These are phyloP conservation scores for Camellia japonica DNA, from an alignment of 148 eudicot species.

Conservation along the genomic window DNA sequence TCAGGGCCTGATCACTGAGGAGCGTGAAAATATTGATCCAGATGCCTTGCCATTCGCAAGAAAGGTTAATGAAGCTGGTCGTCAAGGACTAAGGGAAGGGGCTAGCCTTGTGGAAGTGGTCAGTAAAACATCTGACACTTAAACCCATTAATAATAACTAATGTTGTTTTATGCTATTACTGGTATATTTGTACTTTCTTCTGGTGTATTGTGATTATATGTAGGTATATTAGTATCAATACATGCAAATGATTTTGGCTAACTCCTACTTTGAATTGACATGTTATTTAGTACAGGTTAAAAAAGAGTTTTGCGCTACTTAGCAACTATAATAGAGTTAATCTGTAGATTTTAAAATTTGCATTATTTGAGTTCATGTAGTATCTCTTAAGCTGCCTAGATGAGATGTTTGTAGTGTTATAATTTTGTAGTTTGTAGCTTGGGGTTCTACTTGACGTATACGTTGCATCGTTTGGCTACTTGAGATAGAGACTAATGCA, in stretches of 20 bases:
- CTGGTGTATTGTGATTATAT: not conserved
- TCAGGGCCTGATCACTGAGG: conserved; percentile 89
- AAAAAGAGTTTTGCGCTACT: too few relatives aligned
- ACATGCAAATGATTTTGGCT: not conserved
- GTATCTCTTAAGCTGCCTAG: too few relatives aligned
- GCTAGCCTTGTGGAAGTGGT: conserved; percentile 92
- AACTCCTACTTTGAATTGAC: not conserved
- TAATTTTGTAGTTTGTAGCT: too few relatives aligned
- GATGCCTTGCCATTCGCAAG: conserved; percentile 92
- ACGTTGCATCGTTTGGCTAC: too few relatives aligned
- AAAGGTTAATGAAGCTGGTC: conserved; percentile 66
- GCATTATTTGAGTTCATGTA: too few relatives aligned
- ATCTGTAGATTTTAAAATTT: too few relatives aligned
- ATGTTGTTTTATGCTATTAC: not conserved
- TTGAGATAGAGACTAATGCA: too few relatives aligned
- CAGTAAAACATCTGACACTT: conserved; percentile 22
- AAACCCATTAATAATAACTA: not conserved
- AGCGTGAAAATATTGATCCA: conserved; percentile 71
- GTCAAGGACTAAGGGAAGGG: conserved; percentile 92
- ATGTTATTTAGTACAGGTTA: not conserved
- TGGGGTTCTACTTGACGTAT: too few relatives aligned
- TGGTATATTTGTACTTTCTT: not conserved
- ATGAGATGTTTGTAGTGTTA: too few relatives aligned
- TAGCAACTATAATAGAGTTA: too few relatives aligned
- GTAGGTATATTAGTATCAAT: not conserved